Evolutionary conservation across 2,329 filamentous ascomycete genomes (phyloP).

Genomic region (Apiospora koreana): DNA sequence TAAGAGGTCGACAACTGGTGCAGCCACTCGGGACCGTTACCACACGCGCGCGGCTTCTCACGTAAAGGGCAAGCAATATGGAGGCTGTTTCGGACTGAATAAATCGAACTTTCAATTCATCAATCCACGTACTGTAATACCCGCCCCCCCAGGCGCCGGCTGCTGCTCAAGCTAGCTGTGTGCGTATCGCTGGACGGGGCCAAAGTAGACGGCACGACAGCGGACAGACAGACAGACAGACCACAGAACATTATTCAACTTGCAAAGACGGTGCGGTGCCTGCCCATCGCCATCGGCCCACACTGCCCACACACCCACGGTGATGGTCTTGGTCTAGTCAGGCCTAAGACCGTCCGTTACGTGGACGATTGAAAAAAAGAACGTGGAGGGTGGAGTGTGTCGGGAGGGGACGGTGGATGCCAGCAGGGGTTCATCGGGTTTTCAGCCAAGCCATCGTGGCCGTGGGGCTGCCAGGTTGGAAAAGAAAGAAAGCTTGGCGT

Average conservation of each 20-base stretch:
- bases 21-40: neutral
- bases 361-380: conserved; percentile 7
- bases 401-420: neutral
- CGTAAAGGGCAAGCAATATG: neutral
- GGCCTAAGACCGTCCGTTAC: conserved; percentile 6
- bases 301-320: neutral
- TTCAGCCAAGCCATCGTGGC: conserved; percentile 4
- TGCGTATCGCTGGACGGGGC: neutral
- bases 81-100: neutral
- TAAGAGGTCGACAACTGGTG: neutral
- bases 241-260: neutral
- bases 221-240: neutral
- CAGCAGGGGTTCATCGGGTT: neutral
- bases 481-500: conserved; percentile 1
- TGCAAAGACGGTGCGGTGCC: neutral
- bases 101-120: neutral
- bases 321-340: neutral
- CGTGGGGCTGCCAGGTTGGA: neutral
- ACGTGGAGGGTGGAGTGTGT: neutral
- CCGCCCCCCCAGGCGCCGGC: neutral
- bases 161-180: neutral
- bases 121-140: neutral
- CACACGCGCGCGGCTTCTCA: neutral
- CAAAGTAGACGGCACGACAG: neutral
- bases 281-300: neutral